These are phyloP conservation scores for Calonectria leucothoes DNA, from an alignment of 2,329 filamentous ascomycete genomes.

Conservation along the genomic window DNA sequence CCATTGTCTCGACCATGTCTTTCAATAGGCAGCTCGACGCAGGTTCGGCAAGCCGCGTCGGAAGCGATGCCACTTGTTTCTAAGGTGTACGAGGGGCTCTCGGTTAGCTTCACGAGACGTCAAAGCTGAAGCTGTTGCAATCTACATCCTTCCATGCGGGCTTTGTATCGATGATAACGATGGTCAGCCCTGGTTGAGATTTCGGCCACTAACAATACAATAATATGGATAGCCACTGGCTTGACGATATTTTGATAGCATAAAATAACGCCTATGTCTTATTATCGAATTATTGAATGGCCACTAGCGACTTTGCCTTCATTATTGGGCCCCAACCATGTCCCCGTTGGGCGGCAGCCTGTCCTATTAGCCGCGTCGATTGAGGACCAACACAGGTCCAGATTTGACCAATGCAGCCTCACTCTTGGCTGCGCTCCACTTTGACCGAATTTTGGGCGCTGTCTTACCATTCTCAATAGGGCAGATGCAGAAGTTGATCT, in stretches of 20 bases:
- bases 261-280: neutral
- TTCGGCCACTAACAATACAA: neutral
- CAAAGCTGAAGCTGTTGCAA: neutral
- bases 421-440: neutral
- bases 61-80: neutral
- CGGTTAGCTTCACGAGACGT: neutral
- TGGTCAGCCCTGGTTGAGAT: no score
- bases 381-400: neutral
- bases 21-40: slow-evolving; percentile 2
- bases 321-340: neutral
- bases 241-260: neutral
- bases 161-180: neutral
- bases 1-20: slow-evolving; percentile 11
- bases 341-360: neutral
- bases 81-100: neutral
- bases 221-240: neutral
- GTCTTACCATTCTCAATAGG: neutral
- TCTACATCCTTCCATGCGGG: neutral
- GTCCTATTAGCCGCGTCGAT: neutral
- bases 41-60: neutral
- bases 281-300: neutral
- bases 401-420: neutral
- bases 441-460: neutral
- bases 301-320: neutral
- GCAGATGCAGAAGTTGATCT: neutral